Evolutionary conservation across 192 early-diverging fungal species (phyloP), one percentile per base, ranked within the genome.

Genomic region (Diversispora epigaea): DNA sequence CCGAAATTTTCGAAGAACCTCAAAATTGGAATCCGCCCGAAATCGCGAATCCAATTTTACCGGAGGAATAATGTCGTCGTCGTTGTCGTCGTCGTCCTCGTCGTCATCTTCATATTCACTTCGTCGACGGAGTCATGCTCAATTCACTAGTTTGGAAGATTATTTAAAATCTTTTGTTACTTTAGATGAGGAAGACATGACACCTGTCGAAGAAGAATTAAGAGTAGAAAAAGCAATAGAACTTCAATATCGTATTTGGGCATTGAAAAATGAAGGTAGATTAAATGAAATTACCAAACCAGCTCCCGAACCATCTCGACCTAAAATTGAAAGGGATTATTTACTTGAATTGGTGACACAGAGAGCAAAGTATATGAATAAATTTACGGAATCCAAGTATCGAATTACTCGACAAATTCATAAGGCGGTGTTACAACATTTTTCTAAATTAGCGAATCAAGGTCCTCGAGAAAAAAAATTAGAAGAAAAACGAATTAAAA

Each of bases 181-280:
- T 21, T 68, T 84, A 0, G 90, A 91, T 45, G 90, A 91, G 25
- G 89, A 90, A 70, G 87, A 89, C 50, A 72, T 89, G 2, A 87
- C 87, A 0, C 79, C 74, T 3, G 84, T 85, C 32, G 84, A 85
- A 11, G 69, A 80, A 5, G 54, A 87, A 2, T 47, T 44, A 7
- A 75, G 84, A 0, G 78, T 79, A 0, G 58, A 73, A 15, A 76
- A 80, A 45, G 85, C 89, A 44, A 77, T 80, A 3, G 39, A 65
- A 4, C 60, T 91, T 44, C 69, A 81, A 21, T 66, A 80, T 58
- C 81, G 83, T 6, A 85, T 90, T 22, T 76, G 74, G 14, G 72
- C 60, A 12, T 77, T 89, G 5, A 71, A 82, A 40, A 62, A 71
- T 15, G 65, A 79, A 46, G 90, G 90, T 32, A 71, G 89, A 15